Base-by-base conservation (phyloP, 441 rosid species). In the Eugenia klotzschiana region DNA sequence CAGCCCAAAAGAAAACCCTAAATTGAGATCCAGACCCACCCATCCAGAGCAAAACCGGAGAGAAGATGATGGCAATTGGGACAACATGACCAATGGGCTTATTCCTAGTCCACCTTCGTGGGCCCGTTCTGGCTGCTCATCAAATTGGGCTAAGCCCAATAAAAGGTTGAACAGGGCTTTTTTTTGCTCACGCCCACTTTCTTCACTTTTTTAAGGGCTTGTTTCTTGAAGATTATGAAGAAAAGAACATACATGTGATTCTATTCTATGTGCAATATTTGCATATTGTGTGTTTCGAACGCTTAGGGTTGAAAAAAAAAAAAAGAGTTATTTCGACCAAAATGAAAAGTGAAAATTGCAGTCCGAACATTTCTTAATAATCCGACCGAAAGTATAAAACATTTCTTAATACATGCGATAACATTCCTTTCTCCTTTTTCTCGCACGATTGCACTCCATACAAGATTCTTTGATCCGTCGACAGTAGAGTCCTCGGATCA, bases 111-210 rank as follows among this genome's bases (percentile, higher is more conserved):
- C 46, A 33, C 15, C 14, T 2, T 0, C 1, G 25, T 2, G 77
- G 77, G 77, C 77, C 77, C 15, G 8, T 69, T 37, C 27, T 55
- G 58, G 58, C 15, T 23, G 25, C 27, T 33, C 1, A 0, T 20
- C 46, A 69, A 33, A 25, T 69, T 20, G 73, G 73, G 20, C 41
- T 15, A 33, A 64, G 46, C 77, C 77, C 77, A 37, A 64, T 64
- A 9, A 20, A 2, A 1, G n/a, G 0, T 8, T 0, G 73, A 20
- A 9, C 14, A 18, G 3, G n/a, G n/a, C n/a, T 3, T 10, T 33
- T 33, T 37, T 33, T 8, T 0, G 25, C 25, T 20, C 77, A 0
- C 1, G 18, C 0, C 46, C 77, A 20, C 77, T 64, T 64, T 64
- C 25, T 64, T 2, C 25, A 5, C 46, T 33, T 20, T 33, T 64